Percentiles rank a stretch among this genome's conserved stretches.
Evolutionary conservation across 805 yeast species (phyloP).

Genomic region (Ogataea zsoltii): DNA sequence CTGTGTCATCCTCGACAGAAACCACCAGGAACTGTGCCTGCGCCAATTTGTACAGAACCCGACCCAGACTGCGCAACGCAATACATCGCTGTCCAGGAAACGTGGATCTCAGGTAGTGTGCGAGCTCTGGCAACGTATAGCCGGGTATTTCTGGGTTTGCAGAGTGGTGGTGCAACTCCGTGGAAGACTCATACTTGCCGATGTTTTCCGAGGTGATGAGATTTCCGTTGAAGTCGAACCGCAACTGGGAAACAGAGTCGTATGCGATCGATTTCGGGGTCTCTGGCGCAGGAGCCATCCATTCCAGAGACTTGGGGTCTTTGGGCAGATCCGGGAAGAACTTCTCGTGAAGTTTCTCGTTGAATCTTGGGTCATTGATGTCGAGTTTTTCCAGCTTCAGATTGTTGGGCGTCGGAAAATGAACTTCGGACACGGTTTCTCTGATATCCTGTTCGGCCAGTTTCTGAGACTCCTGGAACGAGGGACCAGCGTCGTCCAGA

Average conservation of each 20-base stretch:
- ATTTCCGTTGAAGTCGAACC: conserved; percentile 89
- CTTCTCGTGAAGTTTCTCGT: conserved; percentile 75
- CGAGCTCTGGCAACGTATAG: conserved; percentile 81
- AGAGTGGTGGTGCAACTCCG: conserved; percentile 91
- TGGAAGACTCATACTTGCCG: conserved; percentile 18
- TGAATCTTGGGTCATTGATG: conserved; percentile 75
- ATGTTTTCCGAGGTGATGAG: conserved; percentile 47
- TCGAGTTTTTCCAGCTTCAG: conserved; percentile 40
- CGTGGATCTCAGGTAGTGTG: conserved; percentile 74
- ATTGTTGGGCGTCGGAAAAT: conserved; percentile 59
- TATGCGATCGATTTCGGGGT: conserved; percentile 41
- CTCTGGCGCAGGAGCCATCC: conserved; percentile 80
- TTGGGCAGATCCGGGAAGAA: conserved; percentile 88
- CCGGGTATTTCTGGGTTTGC: conserved; percentile 90
- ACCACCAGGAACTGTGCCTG: conserved; percentile 47
- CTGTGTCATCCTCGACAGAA: conserved; percentile 30
- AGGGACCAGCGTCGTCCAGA: conserved; percentile 51
- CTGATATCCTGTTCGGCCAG: conserved; percentile 38
- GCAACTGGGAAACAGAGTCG: conserved; percentile 61
- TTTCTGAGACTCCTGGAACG: conserved; percentile 42
- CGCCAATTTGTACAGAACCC: conserved; percentile 81
- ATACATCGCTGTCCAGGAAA: conserved; percentile 84
- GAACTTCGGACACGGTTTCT: conserved; percentile 42
- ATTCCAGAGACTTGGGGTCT: conserved; percentile 77
- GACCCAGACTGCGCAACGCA: conserved; percentile 83